Base-by-base conservation (phyloP, 306 rosid species). In the Benincasa hispida region DNA sequence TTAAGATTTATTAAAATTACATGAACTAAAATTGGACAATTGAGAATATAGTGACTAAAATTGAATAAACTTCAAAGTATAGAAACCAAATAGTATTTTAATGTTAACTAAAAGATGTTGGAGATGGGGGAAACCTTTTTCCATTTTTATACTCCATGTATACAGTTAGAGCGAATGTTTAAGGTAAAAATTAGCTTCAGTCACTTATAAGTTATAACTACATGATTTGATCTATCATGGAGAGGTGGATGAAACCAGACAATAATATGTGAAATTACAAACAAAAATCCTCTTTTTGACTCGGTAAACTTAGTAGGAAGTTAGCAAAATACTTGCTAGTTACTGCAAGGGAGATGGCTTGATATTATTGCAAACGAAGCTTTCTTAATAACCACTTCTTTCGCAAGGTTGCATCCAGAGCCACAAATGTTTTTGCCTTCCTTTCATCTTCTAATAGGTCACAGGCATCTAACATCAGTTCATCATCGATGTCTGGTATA, bases 311-410 rank as follows among this genome's bases (percentile, higher is more conserved):
- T 27, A 5, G 6, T 10, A 11, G 65, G 13, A 48, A 48, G 39
- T 51, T n/a, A 2, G 25, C 41, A 67, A 53, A 78, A 54, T 10
- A 37, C 10, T 66, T 65, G 37, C 54, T 5, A 50, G 69, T n/a
- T 21, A 22, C 30, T 56, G 15, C 4, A 21, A 11, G n/a, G 59
- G 14, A 18, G 24, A 13, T 45, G 14, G 14, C 27, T 72, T 48
- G 42, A 66, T 30, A 47, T 32, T 59, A 79, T 53, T 34, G 68
- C 1, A 77, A 77, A 21, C 89, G 94, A 73, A 89, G 92, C 87
- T 89, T 87, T 81, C 94, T 82, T 34, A 91, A 79, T 65, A 91
- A 81, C 97, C 94, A 89, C 81, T 91, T 91, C 86, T 84, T 89
- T 41, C 97, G 79, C 78, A 89, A 75, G 11, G 86, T 53, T 41